Conservation (phyloP, 2,329 filamentous ascomycete species). For the Venturia oleaginea region DNA sequence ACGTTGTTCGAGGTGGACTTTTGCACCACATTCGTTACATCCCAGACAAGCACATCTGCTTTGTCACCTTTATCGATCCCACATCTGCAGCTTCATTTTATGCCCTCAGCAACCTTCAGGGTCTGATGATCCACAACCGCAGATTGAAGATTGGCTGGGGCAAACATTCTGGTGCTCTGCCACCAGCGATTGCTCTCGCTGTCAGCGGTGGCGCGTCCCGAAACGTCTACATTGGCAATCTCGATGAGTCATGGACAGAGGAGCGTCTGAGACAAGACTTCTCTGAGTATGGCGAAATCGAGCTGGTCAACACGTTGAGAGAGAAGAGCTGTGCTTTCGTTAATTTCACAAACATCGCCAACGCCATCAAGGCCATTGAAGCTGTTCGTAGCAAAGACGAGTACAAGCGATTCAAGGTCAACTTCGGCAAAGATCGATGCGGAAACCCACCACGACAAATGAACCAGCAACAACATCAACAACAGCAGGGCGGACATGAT, state of each 20-base stretch:
- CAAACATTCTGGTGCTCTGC: constrained; percentile 94
- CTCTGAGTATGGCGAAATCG: constrained; percentile 94
- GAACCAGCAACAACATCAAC: constrained; percentile 47
- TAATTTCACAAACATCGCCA: constrained; percentile 99
- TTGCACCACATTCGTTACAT: constrained; percentile 98
- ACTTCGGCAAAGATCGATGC: constrained; percentile 97
- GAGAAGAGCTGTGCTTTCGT: constrained; percentile 99
- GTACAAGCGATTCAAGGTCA: constrained; percentile 98
- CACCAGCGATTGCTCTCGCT: constrained; percentile 88
- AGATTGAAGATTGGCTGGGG: constrained; percentile 98
- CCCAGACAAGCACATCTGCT: constrained; percentile 99
- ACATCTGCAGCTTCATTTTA: constrained; percentile 98
- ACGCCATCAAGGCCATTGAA: constrained; percentile 98
- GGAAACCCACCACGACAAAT: constrained; percentile 91
- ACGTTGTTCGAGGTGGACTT: constrained; percentile 89
- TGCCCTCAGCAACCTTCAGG: constrained; percentile 91
- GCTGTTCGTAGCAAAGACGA: constrained; percentile 90
- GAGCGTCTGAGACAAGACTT: constrained; percentile 94
- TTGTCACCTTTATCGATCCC: constrained; percentile 98
- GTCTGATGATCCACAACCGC: constrained; percentile 97
- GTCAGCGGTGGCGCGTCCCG: constrained; percentile 96
- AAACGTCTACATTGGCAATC: constrained; percentile 95
- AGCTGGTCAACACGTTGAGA: constrained; percentile 88
- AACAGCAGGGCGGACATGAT: constrained; percentile 54
- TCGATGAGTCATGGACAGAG: constrained; percentile 96